A percentile compares a stretch with the other conserved stretches of the same genome.
phyloP scores from a whole-genome alignment of 2,329 filamentous ascomycete species.

The Epichloe sylvatica region DNA sequence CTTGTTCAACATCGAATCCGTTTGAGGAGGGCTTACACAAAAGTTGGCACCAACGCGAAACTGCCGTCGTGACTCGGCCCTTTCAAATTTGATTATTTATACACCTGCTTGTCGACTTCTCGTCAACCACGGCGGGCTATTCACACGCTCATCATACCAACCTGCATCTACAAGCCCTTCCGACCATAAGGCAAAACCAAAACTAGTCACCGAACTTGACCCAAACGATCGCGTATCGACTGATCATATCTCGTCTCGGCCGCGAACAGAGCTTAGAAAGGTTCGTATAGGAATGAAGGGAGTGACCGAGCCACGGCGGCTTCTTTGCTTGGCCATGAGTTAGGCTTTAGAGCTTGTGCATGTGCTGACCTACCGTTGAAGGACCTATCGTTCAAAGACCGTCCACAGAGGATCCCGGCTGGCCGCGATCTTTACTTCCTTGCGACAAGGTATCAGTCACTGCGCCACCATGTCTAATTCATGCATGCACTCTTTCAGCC shows the following conservation, averaged over 20 bases:
- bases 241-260: no score
- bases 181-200: no score
- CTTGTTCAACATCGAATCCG: constrained; percentile 2
- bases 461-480: constrained; percentile 31
- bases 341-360: background rate
- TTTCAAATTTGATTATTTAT: background rate
- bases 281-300: no score
- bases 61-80: background rate
- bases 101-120: background rate
- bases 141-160: background rate
- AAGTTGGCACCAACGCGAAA: background rate
- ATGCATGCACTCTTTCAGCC: constrained; percentile 48
- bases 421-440: background rate
- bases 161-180: no score
- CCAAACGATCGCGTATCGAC: no score
- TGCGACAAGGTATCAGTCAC: background rate
- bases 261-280: no score
- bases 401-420: background rate
- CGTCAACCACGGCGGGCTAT: background rate
- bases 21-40: constrained; percentile 1
- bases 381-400: background rate
- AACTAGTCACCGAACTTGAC: no score
- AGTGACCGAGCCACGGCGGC: background rate
- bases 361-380: background rate
- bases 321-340: no score